Conservation (phyloP, 2,329 filamentous ascomycete species). For the Fusarium irregulare region DNA sequence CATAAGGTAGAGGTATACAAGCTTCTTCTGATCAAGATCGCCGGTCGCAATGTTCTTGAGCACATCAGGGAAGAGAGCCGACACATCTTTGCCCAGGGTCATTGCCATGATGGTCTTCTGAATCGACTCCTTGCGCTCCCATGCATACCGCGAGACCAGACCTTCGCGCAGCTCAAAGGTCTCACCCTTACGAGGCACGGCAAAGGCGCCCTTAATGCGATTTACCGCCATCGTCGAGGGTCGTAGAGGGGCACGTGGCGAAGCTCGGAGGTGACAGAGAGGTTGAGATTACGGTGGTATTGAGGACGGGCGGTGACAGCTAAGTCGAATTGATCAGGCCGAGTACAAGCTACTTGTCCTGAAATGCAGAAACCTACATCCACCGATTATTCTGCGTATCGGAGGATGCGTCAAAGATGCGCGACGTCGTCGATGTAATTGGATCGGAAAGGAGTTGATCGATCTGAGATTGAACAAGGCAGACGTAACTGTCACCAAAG, state of each 20-base stretch:
- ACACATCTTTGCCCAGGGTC: constrained; percentile 98
- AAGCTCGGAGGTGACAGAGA: constrained; percentile 4
- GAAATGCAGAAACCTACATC: constrained; percentile 36
- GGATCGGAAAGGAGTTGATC: constrained; percentile 31
- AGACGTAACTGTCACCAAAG: constrained; percentile 40
- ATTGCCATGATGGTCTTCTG: constrained; percentile 99
- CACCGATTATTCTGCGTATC: constrained; percentile 23
- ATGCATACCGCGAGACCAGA: constrained; percentile 97
- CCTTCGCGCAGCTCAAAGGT: constrained; percentile 97
- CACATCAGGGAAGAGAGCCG: constrained; percentile 94
- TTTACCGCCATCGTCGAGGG: constrained; percentile 84
- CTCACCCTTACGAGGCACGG: constrained; percentile 93
- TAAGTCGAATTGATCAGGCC: constrained; percentile 23
- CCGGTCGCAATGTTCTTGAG: constrained; percentile 97
- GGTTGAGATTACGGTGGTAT: constrained; percentile 5
- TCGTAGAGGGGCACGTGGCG: constrained; percentile 43
- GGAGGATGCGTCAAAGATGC: constrained; percentile 16
- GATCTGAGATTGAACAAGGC: constrained; percentile 31
- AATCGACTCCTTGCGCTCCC: constrained; percentile 98
- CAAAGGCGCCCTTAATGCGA: constrained; percentile 93
- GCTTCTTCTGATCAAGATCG: constrained; percentile 98
- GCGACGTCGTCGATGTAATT: constrained; percentile 28
- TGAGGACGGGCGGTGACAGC: constrained; percentile 40
- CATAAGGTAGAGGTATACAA: constrained; percentile 98
- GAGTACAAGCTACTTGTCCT: constrained; percentile 28